A percentile compares a stretch with the other conserved stretches of the same genome.
phyloP scores from a whole-genome alignment of 441 rosid genomes.

The Gossypium davidsonii region DNA sequence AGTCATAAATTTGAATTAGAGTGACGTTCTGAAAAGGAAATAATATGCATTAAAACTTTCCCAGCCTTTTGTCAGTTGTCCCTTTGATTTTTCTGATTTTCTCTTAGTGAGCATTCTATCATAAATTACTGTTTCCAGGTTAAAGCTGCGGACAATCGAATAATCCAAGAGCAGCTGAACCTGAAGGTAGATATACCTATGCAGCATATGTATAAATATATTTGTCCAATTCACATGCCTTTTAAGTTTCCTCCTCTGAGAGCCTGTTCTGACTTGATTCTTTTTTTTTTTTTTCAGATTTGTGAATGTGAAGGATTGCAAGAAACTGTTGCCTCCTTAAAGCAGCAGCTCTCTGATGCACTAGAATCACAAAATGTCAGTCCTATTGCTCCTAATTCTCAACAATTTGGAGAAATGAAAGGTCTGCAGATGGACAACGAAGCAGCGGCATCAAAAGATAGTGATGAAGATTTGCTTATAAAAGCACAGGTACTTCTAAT shows the following conservation, averaged over 20 bases:
- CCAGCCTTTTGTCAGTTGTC: neutral
- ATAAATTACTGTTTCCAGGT: constrained; percentile 46
- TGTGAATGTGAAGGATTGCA: constrained; percentile 69
- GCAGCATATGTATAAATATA: neutral
- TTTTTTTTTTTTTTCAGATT: constrained; percentile 42
- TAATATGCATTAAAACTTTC: constrained; percentile 5
- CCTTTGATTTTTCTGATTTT: constrained; percentile 5
- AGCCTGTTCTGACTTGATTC: constrained; percentile 23
- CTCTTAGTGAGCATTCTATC: constrained; percentile 10
- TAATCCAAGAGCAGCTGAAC: constrained; percentile 88
- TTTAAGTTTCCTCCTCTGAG: neutral
- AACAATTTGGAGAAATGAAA: constrained; percentile 32
- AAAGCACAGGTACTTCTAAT: constrained; percentile 48
- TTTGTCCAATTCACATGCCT: neutral
- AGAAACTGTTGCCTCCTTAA: constrained; percentile 58
- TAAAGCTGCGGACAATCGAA: constrained; percentile 83
- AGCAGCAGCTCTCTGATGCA: constrained; percentile 73
- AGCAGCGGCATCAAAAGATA: constrained; percentile 26
- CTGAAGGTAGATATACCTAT: constrained; percentile 53
- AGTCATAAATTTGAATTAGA: constrained; percentile 2
- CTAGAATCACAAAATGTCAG: constrained; percentile 40
- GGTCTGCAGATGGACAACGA: constrained; percentile 33
- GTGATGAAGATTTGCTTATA: constrained; percentile 30
- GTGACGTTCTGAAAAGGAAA: neutral
- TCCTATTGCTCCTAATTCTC: constrained; percentile 33